These are phyloP conservation scores for Colletotrichum trifolii DNA, from an alignment of 2,329 filamentous ascomycete genomes.

Conservation along the genomic window DNA sequence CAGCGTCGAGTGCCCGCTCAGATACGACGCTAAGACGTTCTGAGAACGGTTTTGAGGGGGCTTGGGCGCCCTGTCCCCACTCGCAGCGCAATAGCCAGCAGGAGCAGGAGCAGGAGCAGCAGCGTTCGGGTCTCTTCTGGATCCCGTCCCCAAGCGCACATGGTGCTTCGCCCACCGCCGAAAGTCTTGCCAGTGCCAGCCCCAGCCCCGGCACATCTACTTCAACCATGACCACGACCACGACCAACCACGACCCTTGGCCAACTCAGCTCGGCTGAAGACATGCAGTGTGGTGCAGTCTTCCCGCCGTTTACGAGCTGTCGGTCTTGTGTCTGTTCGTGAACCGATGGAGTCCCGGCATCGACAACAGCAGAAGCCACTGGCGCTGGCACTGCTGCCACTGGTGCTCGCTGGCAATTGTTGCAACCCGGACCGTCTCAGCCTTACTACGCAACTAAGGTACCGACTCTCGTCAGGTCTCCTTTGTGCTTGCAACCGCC, in stretches of 20 bases:
- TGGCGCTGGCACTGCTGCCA: not conserved
- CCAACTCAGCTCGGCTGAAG: not conserved
- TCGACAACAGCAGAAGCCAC: not conserved
- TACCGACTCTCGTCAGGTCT: no score
- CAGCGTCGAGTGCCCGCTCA: conserved; percentile 2
- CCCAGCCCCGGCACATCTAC: conserved; percentile 19
- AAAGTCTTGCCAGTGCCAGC: conserved; percentile 14
- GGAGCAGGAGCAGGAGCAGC: conserved; percentile 26
- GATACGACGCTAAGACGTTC: conserved; percentile 24
- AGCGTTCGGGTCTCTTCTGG: conserved; percentile 8
- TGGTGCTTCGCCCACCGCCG: conserved; percentile 36
- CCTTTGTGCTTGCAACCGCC: no score
- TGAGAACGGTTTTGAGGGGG: conserved; percentile 11
- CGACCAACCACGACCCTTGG: not conserved
- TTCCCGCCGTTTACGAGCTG: no score
- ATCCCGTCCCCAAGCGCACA: conserved; percentile 25
- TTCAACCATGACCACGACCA: not conserved
- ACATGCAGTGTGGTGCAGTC: no score
- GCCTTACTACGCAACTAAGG: conserved; percentile 25
- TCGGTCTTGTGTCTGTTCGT: not conserved
- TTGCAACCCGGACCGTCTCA: conserved; percentile 17
- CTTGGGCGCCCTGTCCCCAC: conserved; percentile 4
- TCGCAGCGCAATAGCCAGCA: conserved; percentile 7
- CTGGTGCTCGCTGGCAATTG: not conserved
- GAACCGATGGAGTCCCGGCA: not conserved